Percentiles rank a stretch among this genome's conserved stretches.
Evolutionary conservation across 495 filamentous ascomycete genomes (phyloP).

Genomic region (Trichoderma virens): DNA sequence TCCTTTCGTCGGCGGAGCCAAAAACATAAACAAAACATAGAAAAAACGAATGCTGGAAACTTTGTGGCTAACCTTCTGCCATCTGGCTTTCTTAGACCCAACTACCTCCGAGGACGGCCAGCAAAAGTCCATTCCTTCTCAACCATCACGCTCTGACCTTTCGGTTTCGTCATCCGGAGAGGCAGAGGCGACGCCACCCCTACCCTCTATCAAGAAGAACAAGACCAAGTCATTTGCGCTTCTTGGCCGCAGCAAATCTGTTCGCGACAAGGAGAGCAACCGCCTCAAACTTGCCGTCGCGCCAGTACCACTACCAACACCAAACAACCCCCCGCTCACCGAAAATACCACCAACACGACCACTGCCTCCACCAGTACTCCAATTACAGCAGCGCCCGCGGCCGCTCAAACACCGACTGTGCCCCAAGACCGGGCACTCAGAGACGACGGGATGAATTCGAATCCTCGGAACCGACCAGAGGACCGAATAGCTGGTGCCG

Average conservation of each 20-base stretch:
- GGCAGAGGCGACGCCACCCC: slow-evolving; percentile 23
- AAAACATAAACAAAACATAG: background rate
- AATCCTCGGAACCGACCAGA: slow-evolving; percentile 53
- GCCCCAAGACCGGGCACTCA: slow-evolving; percentile 52
- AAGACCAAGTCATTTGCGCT: slow-evolving; percentile 53
- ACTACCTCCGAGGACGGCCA: background rate
- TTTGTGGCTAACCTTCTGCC: slow-evolving; percentile 9
- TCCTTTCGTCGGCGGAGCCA: background rate
- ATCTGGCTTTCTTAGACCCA: background rate
- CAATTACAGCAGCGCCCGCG: slow-evolving; percentile 16
- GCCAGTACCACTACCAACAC: background rate
- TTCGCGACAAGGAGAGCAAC: slow-evolving; percentile 44
- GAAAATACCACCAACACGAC: background rate
- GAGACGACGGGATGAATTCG: slow-evolving; percentile 56
- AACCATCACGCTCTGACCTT: slow-evolving; percentile 36
- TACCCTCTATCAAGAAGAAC: slow-evolving; percentile 28
- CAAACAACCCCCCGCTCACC: background rate
- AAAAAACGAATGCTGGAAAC: background rate
- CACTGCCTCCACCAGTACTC: background rate
- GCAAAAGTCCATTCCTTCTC: slow-evolving; percentile 27
- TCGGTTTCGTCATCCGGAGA: slow-evolving; percentile 34
- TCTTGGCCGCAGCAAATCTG: slow-evolving; percentile 60
- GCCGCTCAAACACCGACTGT: slow-evolving; percentile 50
- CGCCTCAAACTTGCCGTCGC: slow-evolving; percentile 17
- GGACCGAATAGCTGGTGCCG: slow-evolving; percentile 44